Evolutionary conservation across 2,329 filamentous ascomycete species (phyloP), one percentile per base, ranked within the genome.

Genomic region (Biscogniauxia mediterranea): DNA sequence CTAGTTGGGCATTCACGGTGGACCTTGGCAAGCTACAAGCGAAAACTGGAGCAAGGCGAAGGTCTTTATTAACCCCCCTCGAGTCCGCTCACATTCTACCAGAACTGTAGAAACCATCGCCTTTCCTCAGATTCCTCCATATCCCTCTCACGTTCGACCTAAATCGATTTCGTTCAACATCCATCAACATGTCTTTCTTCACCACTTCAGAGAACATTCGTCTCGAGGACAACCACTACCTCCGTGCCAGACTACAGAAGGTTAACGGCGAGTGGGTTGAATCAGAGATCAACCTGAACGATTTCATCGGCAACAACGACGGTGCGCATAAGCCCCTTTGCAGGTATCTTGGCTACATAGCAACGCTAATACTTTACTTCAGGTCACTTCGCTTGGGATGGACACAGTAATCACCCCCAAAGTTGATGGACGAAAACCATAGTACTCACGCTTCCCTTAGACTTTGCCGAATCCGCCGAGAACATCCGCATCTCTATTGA

Each of bases 221-320:
- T 67, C 70, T 85, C 65, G 80, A 83, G 54, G 78, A 84, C 66
- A 77, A 76, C 65, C 77, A 80, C 72, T 79, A 81, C 67, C 82
- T 85, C 61, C 72, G 66, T 25, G 80, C 78, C 61, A 64, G 70
- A 54, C 79, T 82, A 54, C 60, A 58, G 56, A 76, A 76, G 56
- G 74, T 61, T 2, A 71, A 80, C 5, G 82, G 80, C 51, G 77
- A 83, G 0, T 72, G 70, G 57, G 67, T 77, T 25, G 78, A 85
- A 23, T 69, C 77, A 13, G 73, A 78, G 69, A 69, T 84, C 57
- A 75, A 85, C 69, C 78, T 86, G 61, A 79, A 86, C 74, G 55
- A 75, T 2, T 69, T 73, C 68, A 75, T 86, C 55, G 83, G 83
- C 42, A 86, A 86, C 75, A 64, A 79, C 56, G 69, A 85, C 61